Evolutionary conservation across 352 stramenopile genomes (phyloP), one percentile per base, ranked within the genome.

Genomic region (Pythium utonaiense): DNA sequence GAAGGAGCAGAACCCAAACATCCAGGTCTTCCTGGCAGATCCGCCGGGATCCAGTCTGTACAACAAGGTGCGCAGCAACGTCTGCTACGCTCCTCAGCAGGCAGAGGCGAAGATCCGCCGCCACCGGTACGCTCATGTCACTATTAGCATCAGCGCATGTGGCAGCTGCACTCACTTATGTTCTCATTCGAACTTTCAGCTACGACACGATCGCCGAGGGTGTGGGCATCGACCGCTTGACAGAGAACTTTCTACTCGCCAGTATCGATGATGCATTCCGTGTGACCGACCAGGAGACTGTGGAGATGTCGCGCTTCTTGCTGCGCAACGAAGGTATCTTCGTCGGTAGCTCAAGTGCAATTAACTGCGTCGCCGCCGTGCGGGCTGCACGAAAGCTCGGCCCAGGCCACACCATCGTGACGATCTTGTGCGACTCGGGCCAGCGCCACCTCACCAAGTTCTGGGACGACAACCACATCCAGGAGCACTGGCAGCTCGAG

Each of bases 161-260:
- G 34, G 10, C 12, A 44, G 22, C 14, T n/a, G 5, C 36, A 12
- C 7, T 30, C 13, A 12, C 9, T 53, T n/a, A 16, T 34, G 27
- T 33, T 22, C 28, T 6, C 27, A 10, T 36, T 57, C n/a, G n/a
- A 58, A 19, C 36, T 24, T 53, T 21, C 52, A 91, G 96, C 63
- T 99, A 99, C 73, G 96, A 99, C 74, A 99, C 96, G 34, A 89
- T 99, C 55, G 93, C 92, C 2, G 97, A 99, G 75, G 97, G 97
- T 24, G 98, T 99, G 41, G 97, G 97, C 57, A 94, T 99, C 53
- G 97, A 99, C 74, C 93, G 97, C 14, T 67, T 99, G 50, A 99
- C 96, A 9, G 77, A 87, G 30, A 99, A 99, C 73, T 99, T 99
- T 66, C 58, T 83, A 24, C 75, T 87, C 10, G 96, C 95, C 12